A percentile compares a stretch with the other conserved stretches of the same genome.
Evolutionary conservation across 306 rosid genomes (phyloP).

Genomic region (Astragalus membranaceus): DNA sequence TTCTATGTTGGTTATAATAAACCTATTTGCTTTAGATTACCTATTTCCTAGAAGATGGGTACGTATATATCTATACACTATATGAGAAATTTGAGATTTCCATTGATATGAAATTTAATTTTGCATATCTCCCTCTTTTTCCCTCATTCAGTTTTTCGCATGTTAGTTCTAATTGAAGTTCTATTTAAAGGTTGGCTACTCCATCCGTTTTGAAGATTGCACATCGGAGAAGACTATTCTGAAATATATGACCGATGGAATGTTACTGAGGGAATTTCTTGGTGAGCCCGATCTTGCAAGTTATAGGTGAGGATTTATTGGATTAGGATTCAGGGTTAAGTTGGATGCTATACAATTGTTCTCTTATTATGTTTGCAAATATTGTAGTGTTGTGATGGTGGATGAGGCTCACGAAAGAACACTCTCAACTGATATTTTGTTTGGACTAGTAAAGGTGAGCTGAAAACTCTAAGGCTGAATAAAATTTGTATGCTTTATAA

Average conservation of each 20-base stretch:
- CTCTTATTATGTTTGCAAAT: conserved; percentile 22
- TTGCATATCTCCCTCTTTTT: neutral
- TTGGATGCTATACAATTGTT: conserved; percentile 10
- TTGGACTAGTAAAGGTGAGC: conserved; percentile 90
- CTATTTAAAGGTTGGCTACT: conserved; percentile 81
- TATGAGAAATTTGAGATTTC: conserved; percentile 2
- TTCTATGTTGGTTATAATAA: neutral
- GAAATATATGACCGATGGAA: conserved; percentile 98
- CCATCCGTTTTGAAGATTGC: conserved; percentile 97
- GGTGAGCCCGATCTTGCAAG: conserved; percentile 91
- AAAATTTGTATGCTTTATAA: neutral
- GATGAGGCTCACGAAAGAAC: conserved; percentile 99
- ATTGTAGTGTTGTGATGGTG: conserved; percentile 91
- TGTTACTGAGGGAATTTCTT: conserved; percentile 89
- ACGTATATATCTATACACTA: neutral
- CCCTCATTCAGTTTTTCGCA: neutral
- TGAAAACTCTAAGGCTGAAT: neutral
- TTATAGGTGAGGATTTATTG: conserved; percentile 61
- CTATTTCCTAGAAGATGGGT: neutral
- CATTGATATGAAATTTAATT: neutral
- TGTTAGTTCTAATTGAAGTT: neutral
- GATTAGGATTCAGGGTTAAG: conserved; percentile 13
- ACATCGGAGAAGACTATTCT: conserved; percentile 91
- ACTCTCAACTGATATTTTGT: conserved; percentile 90
- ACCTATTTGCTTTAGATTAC: neutral